These are phyloP conservation scores for Talaromyces proteolyticus DNA, from an alignment of 495 filamentous ascomycete genomes.

Conservation along the genomic window DNA sequence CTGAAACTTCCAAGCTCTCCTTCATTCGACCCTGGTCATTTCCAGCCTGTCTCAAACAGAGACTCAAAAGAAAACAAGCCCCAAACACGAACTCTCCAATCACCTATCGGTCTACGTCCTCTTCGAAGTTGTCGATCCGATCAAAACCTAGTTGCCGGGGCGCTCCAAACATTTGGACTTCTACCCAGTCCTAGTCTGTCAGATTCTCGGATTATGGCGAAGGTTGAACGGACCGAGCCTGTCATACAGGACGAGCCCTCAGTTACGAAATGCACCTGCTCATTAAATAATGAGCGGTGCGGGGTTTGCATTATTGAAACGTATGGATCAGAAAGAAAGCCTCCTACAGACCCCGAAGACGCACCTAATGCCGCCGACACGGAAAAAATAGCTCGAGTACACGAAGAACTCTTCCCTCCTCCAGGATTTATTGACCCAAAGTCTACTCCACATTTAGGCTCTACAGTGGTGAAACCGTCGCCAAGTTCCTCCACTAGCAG, in stretches of 20 bases:
- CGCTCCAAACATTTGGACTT: slow-evolving; percentile 32
- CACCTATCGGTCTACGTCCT: slow-evolving; percentile 7
- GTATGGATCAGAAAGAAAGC: neutral
- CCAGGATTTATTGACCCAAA: neutral
- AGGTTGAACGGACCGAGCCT: neutral
- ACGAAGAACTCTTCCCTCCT: neutral
- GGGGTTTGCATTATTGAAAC: neutral
- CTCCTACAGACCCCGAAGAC: neutral
- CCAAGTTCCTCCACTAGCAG: slow-evolving; percentile 9
- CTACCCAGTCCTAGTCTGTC: slow-evolving; percentile 37
- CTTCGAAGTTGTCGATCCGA: slow-evolving; percentile 39
- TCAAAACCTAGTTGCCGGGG: slow-evolving; percentile 27
- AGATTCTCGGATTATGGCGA: slow-evolving; percentile 17
- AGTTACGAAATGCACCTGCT: slow-evolving; percentile 1
- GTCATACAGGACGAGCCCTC: neutral
- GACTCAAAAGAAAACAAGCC: slow-evolving; percentile 1
- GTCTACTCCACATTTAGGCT: slow-evolving; percentile 2
- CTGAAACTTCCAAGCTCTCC: slow-evolving; percentile 33
- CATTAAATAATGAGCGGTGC: neutral
- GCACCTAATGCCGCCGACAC: too few species aligned
- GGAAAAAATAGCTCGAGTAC: neutral
- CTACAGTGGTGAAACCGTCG: neutral
- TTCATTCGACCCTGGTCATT: slow-evolving; percentile 6
- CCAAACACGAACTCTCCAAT: slow-evolving; percentile 5
- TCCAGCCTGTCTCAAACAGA: neutral